These are phyloP conservation scores for Onygena corvina DNA, from an alignment of 2,329 filamentous ascomycete genomes.

Conservation along the genomic window DNA sequence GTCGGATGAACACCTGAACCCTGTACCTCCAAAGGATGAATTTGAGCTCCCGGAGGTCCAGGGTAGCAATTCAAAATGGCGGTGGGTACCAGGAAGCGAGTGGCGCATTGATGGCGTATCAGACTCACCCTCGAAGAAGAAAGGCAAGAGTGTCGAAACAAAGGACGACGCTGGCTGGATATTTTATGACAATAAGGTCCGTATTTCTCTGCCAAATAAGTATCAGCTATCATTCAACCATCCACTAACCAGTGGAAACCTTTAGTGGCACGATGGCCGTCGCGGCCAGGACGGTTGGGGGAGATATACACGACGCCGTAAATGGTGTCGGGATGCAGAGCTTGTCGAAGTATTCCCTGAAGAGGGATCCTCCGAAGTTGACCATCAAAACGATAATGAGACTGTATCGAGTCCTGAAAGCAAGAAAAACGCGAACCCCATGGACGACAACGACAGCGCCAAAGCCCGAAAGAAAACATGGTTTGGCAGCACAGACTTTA, in stretches of 20 bases:
- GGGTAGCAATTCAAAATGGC: constrained; percentile 52
- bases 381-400: constrained; percentile 22
- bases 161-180: constrained; percentile 71
- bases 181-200: constrained; percentile 93
- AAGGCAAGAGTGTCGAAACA: constrained; percentile 37
- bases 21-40: constrained; percentile 60
- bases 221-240: neutral
- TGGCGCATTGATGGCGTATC: constrained; percentile 71
- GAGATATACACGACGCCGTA: constrained; percentile 79
- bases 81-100: constrained; percentile 73
- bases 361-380: constrained; percentile 8
- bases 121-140: constrained; percentile 25
- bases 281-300: constrained; percentile 84
- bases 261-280: constrained; percentile 76
- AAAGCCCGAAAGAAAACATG: constrained; percentile 27
- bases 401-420: constrained; percentile 17
- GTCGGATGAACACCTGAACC: constrained; percentile 91
- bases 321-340: constrained; percentile 95
- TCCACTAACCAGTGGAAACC: constrained; percentile 10
- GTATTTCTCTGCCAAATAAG: neutral
- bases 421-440: constrained; percentile 12
- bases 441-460: constrained; percentile 23
- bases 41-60: constrained; percentile 58
- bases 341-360: constrained; percentile 58
- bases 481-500: constrained; percentile 21